Evolutionary conservation across 805 yeast species (phyloP), one percentile per base, ranked within the genome.

Genomic region (Ogataea philodendri): DNA sequence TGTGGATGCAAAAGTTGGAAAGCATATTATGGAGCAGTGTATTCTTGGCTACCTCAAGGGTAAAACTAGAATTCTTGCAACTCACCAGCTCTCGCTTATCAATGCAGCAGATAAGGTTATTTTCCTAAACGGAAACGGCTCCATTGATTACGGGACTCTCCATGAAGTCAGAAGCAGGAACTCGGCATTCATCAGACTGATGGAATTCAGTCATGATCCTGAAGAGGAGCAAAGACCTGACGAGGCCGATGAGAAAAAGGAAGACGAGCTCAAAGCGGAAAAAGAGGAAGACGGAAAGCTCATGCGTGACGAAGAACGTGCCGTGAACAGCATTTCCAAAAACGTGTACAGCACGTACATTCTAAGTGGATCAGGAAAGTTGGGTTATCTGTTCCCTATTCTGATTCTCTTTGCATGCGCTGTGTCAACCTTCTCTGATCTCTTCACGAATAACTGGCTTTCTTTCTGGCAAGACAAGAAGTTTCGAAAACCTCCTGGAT

Each of bases 1-100:
- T 5, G 90, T 84, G 4, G 93, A 84, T 57, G 85, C 88, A 22
- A 75, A 84, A 54, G 90, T 84, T 22, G 94, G 93, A n/a, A 74
- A 74, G 38, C 87, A 81, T 49, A 82, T 85, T 32, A 75, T 84
- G 72, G 70, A 76, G 19, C 66, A 77, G 19, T 86, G 95, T 61
- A 60, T 86, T 26, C 46, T 70, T 37, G 86, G 82, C 0, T 41
- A 74, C 9, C 52, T 86, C 41, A 60, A 60, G 22, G 59, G 60
- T 11, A 76, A 73, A 48, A 86, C 95, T 0, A 67, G 89, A 44
- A 51, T 87, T 7, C 65, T 86, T 47, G 93, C 93, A 2, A 86
- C 95, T 0, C 96, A 86, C 57, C 95, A 87, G 55, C 61, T 85
- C 29, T 74, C 86, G 1, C 65, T 85, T 38, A 70, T 85, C 42